Evolutionary conservation across 441 rosid genomes (phyloP), one percentile per base, ranked within the genome.

Genomic region (Populus hybrid): DNA sequence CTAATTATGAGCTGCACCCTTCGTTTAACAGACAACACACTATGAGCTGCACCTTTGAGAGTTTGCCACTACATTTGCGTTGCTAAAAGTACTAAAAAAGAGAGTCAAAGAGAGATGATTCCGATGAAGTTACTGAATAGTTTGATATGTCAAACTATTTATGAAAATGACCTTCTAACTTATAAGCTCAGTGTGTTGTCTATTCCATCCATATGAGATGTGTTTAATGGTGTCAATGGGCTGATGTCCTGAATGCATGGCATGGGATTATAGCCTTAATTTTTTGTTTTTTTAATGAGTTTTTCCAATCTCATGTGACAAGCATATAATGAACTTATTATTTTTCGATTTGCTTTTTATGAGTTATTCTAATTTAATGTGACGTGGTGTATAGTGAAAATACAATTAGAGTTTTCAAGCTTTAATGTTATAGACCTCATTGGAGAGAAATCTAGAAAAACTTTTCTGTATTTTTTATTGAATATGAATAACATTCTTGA

Each of bases 101-200:
- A 32, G 30, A 23, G 6, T n/a, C 42, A 76, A 16, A 69, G 35
- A 50, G 40, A 6, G 34, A 23, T 65, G 74, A 65, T 46, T 30
- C 26, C 7, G n/a, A 76, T 71, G 74, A 57, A 8, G 34, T 9
- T 18, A 64, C 9, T 28, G 67, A 21, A 64, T 40, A 14, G 14
- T 38, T 35, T 77, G 53, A 21, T 19, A 63, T 23, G 12, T 72
- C 69, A 67, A 69, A 36, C 75, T 30, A 67, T 57, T 36, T 71
- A 18, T 72, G 71, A 42, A 64, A 59, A 14, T 9, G 30, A 8
- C 23, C 40, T 70, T 18, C 0, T 6, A 21, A 8, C 9, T 5
- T 50, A 7, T 3, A 40, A 71, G 19, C 63, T 40, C 10, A 2
- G 4, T n/a, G 21, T n/a, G 23, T 9, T n/a, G 11, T 7, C 61